These are phyloP conservation scores for Crithidia thermophila DNA, from an alignment of 208 protist genomes.

Conservation along the genomic window DNA sequence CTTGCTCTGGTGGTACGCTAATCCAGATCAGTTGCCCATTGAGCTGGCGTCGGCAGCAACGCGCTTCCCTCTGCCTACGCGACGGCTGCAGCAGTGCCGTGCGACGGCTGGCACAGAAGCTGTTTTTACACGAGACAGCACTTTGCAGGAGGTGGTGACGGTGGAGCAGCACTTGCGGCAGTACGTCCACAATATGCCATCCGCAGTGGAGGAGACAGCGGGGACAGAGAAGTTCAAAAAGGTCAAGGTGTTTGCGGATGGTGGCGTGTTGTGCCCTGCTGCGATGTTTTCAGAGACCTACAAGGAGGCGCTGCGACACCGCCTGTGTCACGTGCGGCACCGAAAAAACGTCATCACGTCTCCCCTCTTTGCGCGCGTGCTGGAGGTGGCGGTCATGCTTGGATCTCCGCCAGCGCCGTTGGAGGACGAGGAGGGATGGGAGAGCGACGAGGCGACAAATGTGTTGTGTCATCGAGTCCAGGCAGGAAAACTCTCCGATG, in stretches of 20 bases:
- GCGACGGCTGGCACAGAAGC: slow-evolving; percentile 2
- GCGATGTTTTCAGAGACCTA: slow-evolving; percentile 24
- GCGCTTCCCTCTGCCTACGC: slow-evolving; percentile 18
- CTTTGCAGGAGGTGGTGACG: background rate
- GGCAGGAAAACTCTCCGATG: too few relatives aligned
- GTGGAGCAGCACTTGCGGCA: slow-evolving; percentile 32
- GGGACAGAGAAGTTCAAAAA: too few relatives aligned
- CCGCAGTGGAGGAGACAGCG: too few relatives aligned
- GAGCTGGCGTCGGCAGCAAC: slow-evolving; percentile 32
- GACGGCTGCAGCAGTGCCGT: slow-evolving; percentile 2
- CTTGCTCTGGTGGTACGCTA: slow-evolving; percentile 74
- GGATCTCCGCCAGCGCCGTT: background rate
- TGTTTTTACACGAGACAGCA: too few relatives aligned
- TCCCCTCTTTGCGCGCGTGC: slow-evolving; percentile 47
- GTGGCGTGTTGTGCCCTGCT: slow-evolving; percentile 23
- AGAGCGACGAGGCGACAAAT: background rate
- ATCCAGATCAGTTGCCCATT: slow-evolving; percentile 63
- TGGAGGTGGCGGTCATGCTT: slow-evolving; percentile 41
- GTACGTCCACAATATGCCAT: slow-evolving; percentile 4
- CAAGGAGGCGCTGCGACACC: slow-evolving; percentile 17
- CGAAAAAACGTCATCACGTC: slow-evolving; percentile 46
- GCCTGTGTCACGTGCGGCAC: slow-evolving; percentile 22
- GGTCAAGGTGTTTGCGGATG: too few relatives aligned
- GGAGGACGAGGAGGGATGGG: background rate
- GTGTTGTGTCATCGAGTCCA: too few relatives aligned